Evolutionary conservation across 78 protist genomes (phyloP).

Genomic region (Emiliania huxleyi): DNA sequence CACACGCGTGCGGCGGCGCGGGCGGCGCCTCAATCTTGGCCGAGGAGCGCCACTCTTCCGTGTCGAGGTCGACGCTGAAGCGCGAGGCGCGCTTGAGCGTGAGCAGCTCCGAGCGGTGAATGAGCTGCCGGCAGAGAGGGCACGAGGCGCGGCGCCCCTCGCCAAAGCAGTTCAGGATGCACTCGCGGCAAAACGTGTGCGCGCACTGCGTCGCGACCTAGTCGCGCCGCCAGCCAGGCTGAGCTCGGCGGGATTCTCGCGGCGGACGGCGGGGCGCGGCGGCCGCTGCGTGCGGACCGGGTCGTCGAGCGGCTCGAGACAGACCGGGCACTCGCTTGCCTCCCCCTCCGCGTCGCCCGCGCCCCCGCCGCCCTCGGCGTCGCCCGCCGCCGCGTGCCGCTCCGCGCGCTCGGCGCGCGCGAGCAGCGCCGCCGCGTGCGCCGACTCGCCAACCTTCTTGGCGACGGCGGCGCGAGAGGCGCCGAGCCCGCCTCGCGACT

Average conservation of each 20-base stretch:
- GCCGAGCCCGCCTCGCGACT: not conserved
- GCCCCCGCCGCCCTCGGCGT: no score
- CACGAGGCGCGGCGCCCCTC: conserved; percentile 23
- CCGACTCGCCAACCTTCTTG: not conserved
- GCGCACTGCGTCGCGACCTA: conserved; percentile 58
- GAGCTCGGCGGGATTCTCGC: no score
- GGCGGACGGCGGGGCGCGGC: no score
- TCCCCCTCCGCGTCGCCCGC: not conserved
- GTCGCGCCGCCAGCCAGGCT: no score
- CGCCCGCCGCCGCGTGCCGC: no score
- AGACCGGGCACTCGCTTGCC: not conserved
- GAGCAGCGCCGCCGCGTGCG: not conserved
- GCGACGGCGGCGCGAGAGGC: not conserved
- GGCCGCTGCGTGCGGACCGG: conserved; percentile 47
- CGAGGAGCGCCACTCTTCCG: not conserved
- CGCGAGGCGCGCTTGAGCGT: not conserved
- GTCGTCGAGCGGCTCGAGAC: conserved; percentile 35
- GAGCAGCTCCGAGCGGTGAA: not conserved
- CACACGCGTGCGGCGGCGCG: no score
- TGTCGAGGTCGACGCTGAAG: not conserved
- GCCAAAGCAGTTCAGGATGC: conserved; percentile 33
- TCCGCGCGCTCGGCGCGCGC: no score
- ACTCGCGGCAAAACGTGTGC: conserved; percentile 69
- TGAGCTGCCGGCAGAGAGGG: conserved; percentile 43
- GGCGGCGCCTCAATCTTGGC: conserved; percentile 67